These are phyloP conservation scores for Populus nigra DNA, from an alignment of 345 rosid genomes.

Conservation along the genomic window DNA sequence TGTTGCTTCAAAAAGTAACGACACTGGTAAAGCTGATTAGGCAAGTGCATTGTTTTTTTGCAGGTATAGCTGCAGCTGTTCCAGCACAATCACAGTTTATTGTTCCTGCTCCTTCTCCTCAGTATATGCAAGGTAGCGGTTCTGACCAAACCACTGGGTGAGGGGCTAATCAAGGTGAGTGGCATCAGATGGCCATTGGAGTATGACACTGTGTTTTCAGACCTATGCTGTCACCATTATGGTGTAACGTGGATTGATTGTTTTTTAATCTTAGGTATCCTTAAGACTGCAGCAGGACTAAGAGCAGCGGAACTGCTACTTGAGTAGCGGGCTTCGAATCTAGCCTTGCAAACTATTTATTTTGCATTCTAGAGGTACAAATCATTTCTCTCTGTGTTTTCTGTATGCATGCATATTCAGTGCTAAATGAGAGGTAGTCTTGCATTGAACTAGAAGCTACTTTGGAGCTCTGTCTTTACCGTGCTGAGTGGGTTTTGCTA, in stretches of 20 bases:
- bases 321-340: slow-evolving; percentile 78
- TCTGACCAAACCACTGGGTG: slow-evolving; percentile 88
- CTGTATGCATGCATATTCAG: background rate
- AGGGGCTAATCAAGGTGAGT: slow-evolving; percentile 55
- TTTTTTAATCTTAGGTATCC: slow-evolving; percentile 46
- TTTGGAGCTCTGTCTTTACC: too few relatives aligned
- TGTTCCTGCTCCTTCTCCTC: slow-evolving; percentile 68
- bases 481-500: background rate
- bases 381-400: background rate
- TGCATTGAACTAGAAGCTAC: background rate
- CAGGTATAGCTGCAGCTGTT: slow-evolving; percentile 51
- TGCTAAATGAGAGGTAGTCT: background rate
- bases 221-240: background rate
- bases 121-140: slow-evolving; percentile 70
- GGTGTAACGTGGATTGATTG: slow-evolving; percentile 1
- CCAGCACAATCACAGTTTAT: slow-evolving; percentile 65
- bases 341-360: slow-evolving; percentile 72
- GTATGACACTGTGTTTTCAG: background rate
- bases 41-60: slow-evolving; percentile 13
- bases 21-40: slow-evolving; percentile 9
- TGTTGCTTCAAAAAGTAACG: background rate
- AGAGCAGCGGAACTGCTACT: slow-evolving; percentile 75
- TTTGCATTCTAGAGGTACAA: slow-evolving; percentile 82
- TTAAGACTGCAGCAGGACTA: slow-evolving; percentile 75
- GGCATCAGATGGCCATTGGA: background rate